These are phyloP conservation scores for Penstemon eatonii DNA, from an alignment of 257 asterid species.

Conservation along the genomic window DNA sequence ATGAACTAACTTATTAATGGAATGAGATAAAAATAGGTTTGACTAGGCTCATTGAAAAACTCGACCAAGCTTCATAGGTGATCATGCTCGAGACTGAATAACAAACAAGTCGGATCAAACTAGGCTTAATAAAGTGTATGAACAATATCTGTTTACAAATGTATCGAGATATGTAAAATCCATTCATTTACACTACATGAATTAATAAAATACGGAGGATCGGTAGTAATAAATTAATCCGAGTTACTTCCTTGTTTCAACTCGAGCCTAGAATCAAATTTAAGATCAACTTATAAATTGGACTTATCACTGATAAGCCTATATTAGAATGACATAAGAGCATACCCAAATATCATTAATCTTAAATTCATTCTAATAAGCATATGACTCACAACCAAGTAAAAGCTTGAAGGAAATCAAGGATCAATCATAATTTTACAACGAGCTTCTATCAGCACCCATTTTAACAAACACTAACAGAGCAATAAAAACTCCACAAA, in stretches of 20 bases:
- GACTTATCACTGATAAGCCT: neutral
- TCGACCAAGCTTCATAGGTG: neutral
- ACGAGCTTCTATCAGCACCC: neutral
- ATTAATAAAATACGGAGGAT: neutral
- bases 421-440: neutral
- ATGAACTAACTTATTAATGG: neutral
- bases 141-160: neutral
- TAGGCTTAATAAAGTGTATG: neutral
- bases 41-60: slow-evolving; percentile 1
- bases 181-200: neutral
- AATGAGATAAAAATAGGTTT: neutral
- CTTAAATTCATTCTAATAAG: neutral
- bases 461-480: neutral
- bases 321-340: slow-evolving; percentile 8
- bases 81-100: slow-evolving; percentile 9
- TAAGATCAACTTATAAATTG: neutral
- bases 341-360: slow-evolving; percentile 6
- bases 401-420: neutral
- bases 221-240: neutral
- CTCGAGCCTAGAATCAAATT: slow-evolving; percentile 9
- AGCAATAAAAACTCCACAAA: slow-evolving; percentile 17
- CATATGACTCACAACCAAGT: neutral
- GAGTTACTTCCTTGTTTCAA: neutral
- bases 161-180: neutral
- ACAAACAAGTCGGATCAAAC: neutral